These are phyloP conservation scores for Chrysoporthe puriensis DNA, from an alignment of 2,329 filamentous ascomycete species.

Conservation along the genomic window DNA sequence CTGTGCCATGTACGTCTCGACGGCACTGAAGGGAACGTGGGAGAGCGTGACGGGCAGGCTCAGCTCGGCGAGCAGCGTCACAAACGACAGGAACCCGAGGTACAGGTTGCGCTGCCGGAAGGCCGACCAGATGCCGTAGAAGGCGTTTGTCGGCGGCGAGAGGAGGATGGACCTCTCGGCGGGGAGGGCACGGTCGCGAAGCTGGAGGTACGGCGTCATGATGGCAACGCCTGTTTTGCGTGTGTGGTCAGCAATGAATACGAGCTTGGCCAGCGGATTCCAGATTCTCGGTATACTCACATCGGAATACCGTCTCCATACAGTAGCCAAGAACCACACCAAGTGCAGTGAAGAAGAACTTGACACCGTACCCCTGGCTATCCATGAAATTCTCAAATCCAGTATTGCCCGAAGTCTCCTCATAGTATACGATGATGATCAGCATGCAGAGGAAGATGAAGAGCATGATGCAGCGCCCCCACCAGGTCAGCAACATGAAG, in stretches of 20 bases:
- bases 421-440: conserved; percentile 43
- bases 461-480: conserved; percentile 32
- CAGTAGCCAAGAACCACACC: conserved; percentile 40
- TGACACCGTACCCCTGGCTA: conserved; percentile 43
- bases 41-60: conserved; percentile 43
- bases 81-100: conserved; percentile 39
- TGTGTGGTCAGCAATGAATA: not conserved
- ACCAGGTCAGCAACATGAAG: conserved; percentile 36
- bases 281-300: not conserved
- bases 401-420: conserved; percentile 39
- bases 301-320: conserved; percentile 24
- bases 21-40: conserved; percentile 44
- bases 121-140: conserved; percentile 40
- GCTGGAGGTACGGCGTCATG: conserved; percentile 43
- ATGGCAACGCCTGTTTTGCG: conserved; percentile 38
- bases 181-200: conserved; percentile 35
- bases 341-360: conserved; percentile 45
- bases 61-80: conserved; percentile 41
- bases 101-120: conserved; percentile 39
- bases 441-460: conserved; percentile 37
- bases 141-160: conserved; percentile 37
- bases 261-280: no score
- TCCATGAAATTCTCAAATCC: conserved; percentile 48
- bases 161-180: conserved; percentile 41
- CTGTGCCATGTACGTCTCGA: conserved; percentile 40